Percentiles rank a stretch among this genome's conserved stretches.
Evolutionary conservation across 2,329 filamentous ascomycete genomes (phyloP).

Genomic region (Trichoderma lentiforme): DNA sequence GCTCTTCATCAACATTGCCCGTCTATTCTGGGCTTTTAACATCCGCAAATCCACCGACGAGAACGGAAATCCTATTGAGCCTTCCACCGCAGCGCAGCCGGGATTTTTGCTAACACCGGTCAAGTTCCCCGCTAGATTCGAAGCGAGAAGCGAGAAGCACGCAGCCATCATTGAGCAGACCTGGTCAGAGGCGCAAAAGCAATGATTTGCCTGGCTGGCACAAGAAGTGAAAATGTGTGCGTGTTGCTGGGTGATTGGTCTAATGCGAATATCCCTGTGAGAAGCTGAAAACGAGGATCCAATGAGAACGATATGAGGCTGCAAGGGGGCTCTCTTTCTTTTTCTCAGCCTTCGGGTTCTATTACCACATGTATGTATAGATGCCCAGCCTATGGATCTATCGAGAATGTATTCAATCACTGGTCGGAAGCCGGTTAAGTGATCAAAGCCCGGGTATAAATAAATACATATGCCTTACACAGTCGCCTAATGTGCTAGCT

Average conservation of each 20-base stretch:
- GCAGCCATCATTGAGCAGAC: constrained; percentile 3
- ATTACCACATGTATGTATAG: background rate
- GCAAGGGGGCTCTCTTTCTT: background rate
- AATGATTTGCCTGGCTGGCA: background rate
- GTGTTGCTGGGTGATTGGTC: background rate
- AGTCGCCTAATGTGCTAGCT: too few relatives aligned
- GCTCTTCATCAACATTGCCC: constrained; percentile 45
- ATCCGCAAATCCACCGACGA: constrained; percentile 22
- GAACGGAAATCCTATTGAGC: constrained; percentile 11
- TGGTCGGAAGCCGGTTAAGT: background rate
- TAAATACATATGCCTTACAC: background rate
- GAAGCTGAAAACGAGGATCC: background rate
- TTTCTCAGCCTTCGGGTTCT: background rate
- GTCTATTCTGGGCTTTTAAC: constrained; percentile 48
- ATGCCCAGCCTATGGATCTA: background rate
- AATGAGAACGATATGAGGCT: background rate
- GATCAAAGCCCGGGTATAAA: background rate
- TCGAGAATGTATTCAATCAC: background rate
- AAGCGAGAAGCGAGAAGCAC: constrained; percentile 2
- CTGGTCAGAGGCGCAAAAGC: constrained; percentile 1
- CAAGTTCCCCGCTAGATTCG: constrained; percentile 7
- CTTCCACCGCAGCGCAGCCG: constrained; percentile 6
- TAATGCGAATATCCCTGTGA: background rate
- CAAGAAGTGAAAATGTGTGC: too few relatives aligned
- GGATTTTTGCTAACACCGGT: constrained; percentile 7